Evolutionary conservation across 75 land plant genomes (phyloP), one percentile per base, ranked within the genome.

Genomic region (Pseudotsuga menziesii): DNA sequence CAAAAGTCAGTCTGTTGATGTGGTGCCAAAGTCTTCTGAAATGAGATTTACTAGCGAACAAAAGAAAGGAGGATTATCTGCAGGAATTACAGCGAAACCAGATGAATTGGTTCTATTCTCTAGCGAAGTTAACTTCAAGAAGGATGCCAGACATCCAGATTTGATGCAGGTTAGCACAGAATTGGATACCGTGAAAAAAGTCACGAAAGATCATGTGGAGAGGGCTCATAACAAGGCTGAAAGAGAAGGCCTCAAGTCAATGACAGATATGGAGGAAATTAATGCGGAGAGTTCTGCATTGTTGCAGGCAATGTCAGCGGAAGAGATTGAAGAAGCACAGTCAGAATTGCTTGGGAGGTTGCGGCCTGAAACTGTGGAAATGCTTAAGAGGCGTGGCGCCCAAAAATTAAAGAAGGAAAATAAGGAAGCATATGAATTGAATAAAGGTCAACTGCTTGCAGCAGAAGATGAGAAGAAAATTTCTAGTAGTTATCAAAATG

Each of bases 271-370:
- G 58, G 44, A 78, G 66, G 86, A 94, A 48, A 91, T 89, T 76
- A 89, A 89, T 84, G 84, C 83, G 48, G 93, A 89, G 75, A 94
- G 89, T 74, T 81, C 79, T 56, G 87, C 89, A 9, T 58, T 72
- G 12, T 70, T 97, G 59, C 59, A 83, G 15, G 44, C 79, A 39
- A 97, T 94, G 99, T 87, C 98, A 52, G 69, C 82, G 44, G 91
- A 86, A 20, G 94, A 94, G 83, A 91, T 97, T 67, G 86, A 88
- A 25, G 91, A 94, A 82, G 93, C 93, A 74, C 95, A 87, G 58
- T 73, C 77, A 44, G 99, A 94, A 72, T 83, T 97, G 61, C 76
- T 82, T 86, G 85, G 80, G 75, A 91, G 87, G 75, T 36, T 97
- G 82, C 75, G 80, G 19, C 95, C 99, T 58, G 79, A 84, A 27